A percentile compares a stretch with the other conserved stretches of the same genome.
Conservation (phyloP, 805 yeast species). For the Metschnikowia picachoensis region DNA sequence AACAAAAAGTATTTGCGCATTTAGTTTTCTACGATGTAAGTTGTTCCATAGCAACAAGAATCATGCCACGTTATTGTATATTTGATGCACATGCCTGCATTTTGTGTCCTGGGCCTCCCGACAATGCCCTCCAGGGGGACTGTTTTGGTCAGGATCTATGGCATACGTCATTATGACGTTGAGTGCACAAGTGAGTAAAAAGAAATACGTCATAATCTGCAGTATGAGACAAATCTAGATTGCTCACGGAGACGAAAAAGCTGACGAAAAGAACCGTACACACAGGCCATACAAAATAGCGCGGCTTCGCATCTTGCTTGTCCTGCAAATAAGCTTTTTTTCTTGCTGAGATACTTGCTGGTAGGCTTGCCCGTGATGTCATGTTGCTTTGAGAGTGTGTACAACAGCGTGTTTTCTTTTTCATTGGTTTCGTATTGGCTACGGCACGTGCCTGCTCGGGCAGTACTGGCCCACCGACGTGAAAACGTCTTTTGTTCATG, state of each 20-base stretch:
- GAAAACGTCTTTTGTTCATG: too few species aligned
- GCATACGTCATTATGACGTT: slow-evolving; percentile 11
- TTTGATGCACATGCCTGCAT: neutral
- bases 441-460: slow-evolving; percentile 5
- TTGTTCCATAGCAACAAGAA: neutral
- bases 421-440: slow-evolving; percentile 1
- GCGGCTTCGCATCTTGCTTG: too few species aligned
- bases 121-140: neutral
- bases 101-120: too few species aligned
- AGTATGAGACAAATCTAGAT: slow-evolving; percentile 7
- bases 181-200: neutral
- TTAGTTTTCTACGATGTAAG: too few species aligned
- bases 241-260: neutral
- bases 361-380: neutral
- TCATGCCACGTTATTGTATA: neutral
- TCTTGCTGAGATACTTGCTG: too few species aligned
- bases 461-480: neutral
- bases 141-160: neutral
- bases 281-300: neutral
- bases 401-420: slow-evolving; percentile 1
- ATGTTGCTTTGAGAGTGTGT: slow-evolving; percentile 1
- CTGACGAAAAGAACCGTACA: neutral
- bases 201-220: slow-evolving; percentile 3
- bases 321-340: neutral
- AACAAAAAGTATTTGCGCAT: neutral